A percentile compares a stretch with the other conserved stretches of the same genome.
phyloP scores from a whole-genome alignment of 495 filamentous ascomycete genomes.

The Hypoxylon trugodes region DNA sequence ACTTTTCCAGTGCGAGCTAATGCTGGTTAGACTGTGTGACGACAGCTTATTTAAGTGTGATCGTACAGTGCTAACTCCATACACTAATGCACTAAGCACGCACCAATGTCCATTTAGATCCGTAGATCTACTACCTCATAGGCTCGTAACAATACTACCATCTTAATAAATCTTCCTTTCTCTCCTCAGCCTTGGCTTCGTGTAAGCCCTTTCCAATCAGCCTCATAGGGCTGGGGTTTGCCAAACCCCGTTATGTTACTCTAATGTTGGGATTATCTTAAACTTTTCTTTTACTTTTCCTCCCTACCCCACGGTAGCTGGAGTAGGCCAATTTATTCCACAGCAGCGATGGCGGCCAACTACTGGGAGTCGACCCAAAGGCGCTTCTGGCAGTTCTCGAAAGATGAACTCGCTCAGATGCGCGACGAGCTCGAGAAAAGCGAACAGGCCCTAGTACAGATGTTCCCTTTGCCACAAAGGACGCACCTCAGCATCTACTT shows the following conservation, averaged over 20 bases:
- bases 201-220: constrained; percentile 21
- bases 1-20: constrained; percentile 17
- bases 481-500: constrained; percentile 91
- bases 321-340: constrained; percentile 3
- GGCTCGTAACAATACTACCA: too few relatives aligned
- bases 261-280: constrained; percentile 12
- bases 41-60: neutral
- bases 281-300: constrained; percentile 3
- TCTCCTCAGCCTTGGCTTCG: constrained; percentile 28
- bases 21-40: neutral
- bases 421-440: constrained; percentile 76
- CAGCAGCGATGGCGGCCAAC: constrained; percentile 82
- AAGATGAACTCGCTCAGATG: constrained; percentile 75
- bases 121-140: neutral
- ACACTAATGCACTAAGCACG: too few relatives aligned
- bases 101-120: constrained; percentile 31
- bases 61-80: constrained; percentile 11
- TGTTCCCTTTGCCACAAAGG: constrained; percentile 82
- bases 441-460: constrained; percentile 73
- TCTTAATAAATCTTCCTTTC: constrained; percentile 8
- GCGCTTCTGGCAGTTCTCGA: constrained; percentile 88
- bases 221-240: constrained; percentile 27
- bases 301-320: neutral
- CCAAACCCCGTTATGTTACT: constrained; percentile 14
- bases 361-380: constrained; percentile 96